Percentiles rank a stretch among this genome's conserved stretches.
These are phyloP conservation scores for Mentha longifolia DNA, from an alignment of 257 asterid genomes.

Conservation along the genomic window DNA sequence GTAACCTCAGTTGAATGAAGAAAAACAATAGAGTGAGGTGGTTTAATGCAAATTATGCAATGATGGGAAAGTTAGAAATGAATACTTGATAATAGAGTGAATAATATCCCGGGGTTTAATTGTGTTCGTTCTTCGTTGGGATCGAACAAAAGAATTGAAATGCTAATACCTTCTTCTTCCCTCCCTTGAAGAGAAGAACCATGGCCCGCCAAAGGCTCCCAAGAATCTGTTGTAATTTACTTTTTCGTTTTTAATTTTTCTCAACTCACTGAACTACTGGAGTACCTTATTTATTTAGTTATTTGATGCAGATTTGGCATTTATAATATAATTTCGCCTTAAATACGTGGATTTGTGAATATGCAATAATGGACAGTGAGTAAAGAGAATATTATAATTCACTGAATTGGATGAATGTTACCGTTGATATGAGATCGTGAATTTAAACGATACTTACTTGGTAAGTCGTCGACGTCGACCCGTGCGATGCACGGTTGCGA, in stretches of 20 bases:
- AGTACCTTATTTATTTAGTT: background rate
- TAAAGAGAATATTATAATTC: background rate
- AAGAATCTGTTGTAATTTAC: constrained; percentile 25
- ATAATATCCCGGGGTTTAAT: constrained; percentile 2
- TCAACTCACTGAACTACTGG: background rate
- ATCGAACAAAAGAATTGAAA: constrained; percentile 27
- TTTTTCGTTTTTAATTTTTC: no score
- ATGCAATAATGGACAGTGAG: background rate
- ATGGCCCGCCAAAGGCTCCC: constrained; percentile 38
- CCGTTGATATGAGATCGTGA: background rate
- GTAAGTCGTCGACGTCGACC: no score
- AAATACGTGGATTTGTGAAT: background rate
- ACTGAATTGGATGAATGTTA: background rate
- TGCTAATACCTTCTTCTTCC: constrained; percentile 8
- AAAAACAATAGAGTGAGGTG: background rate
- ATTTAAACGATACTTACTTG: no score
- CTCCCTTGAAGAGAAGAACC: constrained; percentile 1
- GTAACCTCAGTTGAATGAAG: background rate
- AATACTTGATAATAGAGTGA: background rate
- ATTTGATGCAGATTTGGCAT: background rate
- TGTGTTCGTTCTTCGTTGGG: no score
- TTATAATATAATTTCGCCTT: background rate
- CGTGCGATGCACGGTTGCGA: no score
- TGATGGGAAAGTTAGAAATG: constrained; percentile 6
- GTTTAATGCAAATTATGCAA: background rate